Evolutionary conservation across 352 stramenopile species (phyloP), one percentile per base, ranked within the genome.

Genomic region (Elongisporangium prolatum): DNA sequence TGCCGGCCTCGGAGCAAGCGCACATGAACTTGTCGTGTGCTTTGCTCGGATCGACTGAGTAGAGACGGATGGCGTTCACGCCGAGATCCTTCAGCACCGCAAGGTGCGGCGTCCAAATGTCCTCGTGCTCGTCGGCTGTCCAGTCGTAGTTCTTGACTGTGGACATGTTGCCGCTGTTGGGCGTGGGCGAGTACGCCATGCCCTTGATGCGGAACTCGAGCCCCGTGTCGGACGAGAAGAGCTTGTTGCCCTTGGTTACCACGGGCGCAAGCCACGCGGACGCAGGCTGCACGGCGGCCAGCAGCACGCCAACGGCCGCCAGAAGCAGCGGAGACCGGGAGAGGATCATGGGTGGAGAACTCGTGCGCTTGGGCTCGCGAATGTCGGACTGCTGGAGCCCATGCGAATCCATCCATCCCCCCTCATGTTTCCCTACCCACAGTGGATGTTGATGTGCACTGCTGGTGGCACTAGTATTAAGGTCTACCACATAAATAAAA

Each of bases 191-290:
- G 62, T 77, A 77, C 20, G 63, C 65, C 61, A 77, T 71, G 48
- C 69, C 69, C 49, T 77, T 69, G 11, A 77, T 57, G 21, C 65
- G 62, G 40, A 74, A 73, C 54, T 88, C 74, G 40, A 67, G 40
- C n/a, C 70, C 69, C 3, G 65, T 74, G 13, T 61, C 53, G n/a
- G 66, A 74, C 54, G 88, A 60, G 57, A 89, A 91, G 50, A 85
- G 80, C 52, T 85, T 86, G 66, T 84, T 87, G 61, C 77, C 77
- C 50, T 72, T 75, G 48, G 54, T 48, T 22, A 72, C 47, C 40
- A 75, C 65, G 10, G 61, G 64, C 21, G 63, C 24, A 2, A 64
- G 40, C 40, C 64, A 69, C 2, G 50, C 66, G 14, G 10, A 8
- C 22, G 56, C n/a, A 2, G 56, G 37, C 44, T 21, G 56, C 48